Percentiles rank a stretch among this genome's conserved stretches.
Evolutionary conservation across 495 filamentous ascomycete genomes (phyloP).

Genomic region (Chaetomium cochliodes): DNA sequence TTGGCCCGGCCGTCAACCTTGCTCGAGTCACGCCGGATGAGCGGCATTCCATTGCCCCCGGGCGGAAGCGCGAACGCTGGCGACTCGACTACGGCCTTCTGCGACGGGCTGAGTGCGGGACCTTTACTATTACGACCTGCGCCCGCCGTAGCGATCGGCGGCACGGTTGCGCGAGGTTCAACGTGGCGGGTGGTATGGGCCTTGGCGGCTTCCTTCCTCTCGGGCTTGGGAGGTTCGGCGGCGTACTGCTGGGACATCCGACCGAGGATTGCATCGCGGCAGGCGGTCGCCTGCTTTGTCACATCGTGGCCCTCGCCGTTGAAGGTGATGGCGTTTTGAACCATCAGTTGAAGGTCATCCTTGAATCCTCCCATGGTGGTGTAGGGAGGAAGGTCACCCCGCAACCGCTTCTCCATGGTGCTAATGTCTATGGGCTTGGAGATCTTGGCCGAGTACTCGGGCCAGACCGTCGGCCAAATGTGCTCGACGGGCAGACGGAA

Average conservation of each 20-base stretch:
- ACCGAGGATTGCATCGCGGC: constrained; percentile 61
- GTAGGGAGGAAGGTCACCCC: constrained; percentile 64
- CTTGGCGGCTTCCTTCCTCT: constrained; percentile 54
- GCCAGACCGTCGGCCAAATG: constrained; percentile 50
- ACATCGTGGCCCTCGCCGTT: constrained; percentile 77
- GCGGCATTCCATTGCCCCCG: constrained; percentile 67
- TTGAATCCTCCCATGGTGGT: constrained; percentile 60
- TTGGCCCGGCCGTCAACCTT: constrained; percentile 77
- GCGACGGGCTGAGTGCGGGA: constrained; percentile 27
- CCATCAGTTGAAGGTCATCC: constrained; percentile 69
- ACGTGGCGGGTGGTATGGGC: constrained; percentile 50
- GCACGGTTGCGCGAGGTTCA: constrained; percentile 42
- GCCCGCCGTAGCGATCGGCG: constrained; percentile 48
- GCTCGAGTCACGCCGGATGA: constrained; percentile 87
- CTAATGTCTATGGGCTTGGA: constrained; percentile 77
- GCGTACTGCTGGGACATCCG: constrained; percentile 51
- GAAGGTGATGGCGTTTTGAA: constrained; percentile 73
- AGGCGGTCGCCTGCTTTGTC: constrained; percentile 57
- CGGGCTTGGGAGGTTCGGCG: constrained; percentile 51
- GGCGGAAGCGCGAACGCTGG: constrained; percentile 79
- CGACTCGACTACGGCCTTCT: constrained; percentile 44
- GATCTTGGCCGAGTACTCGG: constrained; percentile 70
- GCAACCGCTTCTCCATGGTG: constrained; percentile 77
- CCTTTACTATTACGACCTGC: constrained; percentile 32
- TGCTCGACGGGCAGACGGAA: constrained; percentile 71